Conservation (phyloP, 768 basidiomycete genomes). For the Infundibulicybe gibba region DNA sequence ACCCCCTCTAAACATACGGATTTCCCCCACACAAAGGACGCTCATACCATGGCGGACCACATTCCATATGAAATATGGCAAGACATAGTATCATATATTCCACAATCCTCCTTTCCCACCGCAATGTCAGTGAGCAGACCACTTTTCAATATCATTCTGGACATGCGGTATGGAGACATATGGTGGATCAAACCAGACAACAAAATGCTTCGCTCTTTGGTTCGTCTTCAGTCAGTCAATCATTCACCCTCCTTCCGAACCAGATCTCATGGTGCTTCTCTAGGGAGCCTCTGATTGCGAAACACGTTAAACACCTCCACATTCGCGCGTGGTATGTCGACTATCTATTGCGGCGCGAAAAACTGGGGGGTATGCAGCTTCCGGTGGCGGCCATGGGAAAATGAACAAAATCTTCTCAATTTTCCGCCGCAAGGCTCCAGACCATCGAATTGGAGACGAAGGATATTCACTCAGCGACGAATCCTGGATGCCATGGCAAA, state of each 20-base stretch:
- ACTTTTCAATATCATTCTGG: constrained; percentile 21
- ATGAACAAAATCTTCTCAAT: too few relatives aligned
- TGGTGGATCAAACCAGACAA: constrained; percentile 23
- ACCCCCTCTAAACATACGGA: too few relatives aligned
- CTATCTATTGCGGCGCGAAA: constrained; percentile 12
- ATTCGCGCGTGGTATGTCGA: constrained; percentile 33
- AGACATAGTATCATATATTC: constrained; percentile 17
- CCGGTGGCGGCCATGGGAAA: too few relatives aligned
- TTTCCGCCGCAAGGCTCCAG: too few relatives aligned
- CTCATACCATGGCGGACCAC: too few relatives aligned
- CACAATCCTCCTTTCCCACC: not conserved
- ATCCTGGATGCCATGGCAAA: constrained; percentile 26
- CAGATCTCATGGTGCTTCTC: not conserved
- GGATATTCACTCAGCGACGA: constrained; percentile 13
- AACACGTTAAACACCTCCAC: constrained; percentile 24
- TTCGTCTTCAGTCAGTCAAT: constrained; percentile 19
- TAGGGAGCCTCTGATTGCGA: constrained; percentile 24
- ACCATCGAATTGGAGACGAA: too few relatives aligned
- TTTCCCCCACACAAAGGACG: too few relatives aligned
- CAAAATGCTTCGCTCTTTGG: constrained; percentile 17
- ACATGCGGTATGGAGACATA: constrained; percentile 24
- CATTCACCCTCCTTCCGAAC: not conserved
- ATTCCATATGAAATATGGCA: constrained; percentile 24
- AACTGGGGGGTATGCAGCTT: too few relatives aligned
- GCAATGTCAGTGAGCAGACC: constrained; percentile 23